Evolutionary conservation across 2,329 filamentous ascomycete species (phyloP), one percentile per base, ranked within the genome.

Genomic region (Clonostachys rhizophaga): DNA sequence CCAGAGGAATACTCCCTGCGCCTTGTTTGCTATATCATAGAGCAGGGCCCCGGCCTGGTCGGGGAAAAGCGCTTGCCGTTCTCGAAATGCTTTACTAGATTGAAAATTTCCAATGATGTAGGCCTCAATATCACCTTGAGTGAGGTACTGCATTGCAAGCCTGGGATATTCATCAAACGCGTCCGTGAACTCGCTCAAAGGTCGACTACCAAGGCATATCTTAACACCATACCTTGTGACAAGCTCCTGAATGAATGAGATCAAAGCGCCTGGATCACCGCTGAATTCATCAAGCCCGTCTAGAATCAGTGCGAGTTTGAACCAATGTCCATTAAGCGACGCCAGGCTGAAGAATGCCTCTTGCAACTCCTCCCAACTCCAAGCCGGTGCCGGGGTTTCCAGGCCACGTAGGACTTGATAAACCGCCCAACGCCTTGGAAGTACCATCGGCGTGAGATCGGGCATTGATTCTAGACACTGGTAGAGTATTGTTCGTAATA

Each of bases 401-500:
- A 35, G n/a, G 7, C 18, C 33, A 6, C n/a, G 13, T 2, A 49
- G 18, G 16, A 47, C 37, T 4, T 9, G 5, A 24, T 34, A 41
- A 2, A 51, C 16, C n/a, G 50, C 7, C 18, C 45, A 42, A 13
- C 17, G 16, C 13, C 34, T 7, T 8, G 47, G 45, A n/a, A 45
- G 45, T 12, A 37, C 34, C n/a, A 34, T 43, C 8, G 39, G 34
- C 41, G 34, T 48, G 24, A 43, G 36, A 10, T n/a, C 17, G 4
- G 20, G 36, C 13, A 20, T 12, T 4, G 51, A 44, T 2, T 40
- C 13, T 4, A 52, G 33, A 2, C 51, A 44, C 20, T 54, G 49
- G n/a, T 49, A 52, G 3, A 56, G 17, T 11, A 56, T 9, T 0
- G 51, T 46, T 17, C 50, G 61, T 2, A 72, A 51, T 1, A 76